These are phyloP conservation scores for Kitagawia praeruptora DNA, from an alignment of 129 eudicot genomes.

Conservation along the genomic window DNA sequence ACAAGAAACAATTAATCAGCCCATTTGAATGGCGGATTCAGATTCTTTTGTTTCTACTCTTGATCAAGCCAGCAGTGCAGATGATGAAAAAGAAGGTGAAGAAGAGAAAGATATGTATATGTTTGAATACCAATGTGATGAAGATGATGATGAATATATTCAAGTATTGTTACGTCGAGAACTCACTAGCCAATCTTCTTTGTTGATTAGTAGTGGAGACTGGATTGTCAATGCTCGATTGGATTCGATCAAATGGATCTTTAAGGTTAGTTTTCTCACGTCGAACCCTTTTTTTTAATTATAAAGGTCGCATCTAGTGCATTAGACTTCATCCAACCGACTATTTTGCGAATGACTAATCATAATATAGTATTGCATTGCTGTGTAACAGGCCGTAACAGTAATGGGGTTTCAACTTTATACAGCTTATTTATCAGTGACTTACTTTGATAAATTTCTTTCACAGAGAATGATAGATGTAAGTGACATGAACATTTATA, in stretches of 20 bases:
- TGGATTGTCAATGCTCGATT: not conserved
- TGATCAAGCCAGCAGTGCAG: slow-evolving; percentile 21
- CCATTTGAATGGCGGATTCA: slow-evolving; percentile 19
- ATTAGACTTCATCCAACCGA: not conserved
- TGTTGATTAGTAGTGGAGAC: slow-evolving; percentile 9
- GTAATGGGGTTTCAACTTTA: slow-evolving; percentile 26
- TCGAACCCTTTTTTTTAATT: not conserved
- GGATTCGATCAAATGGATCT: slow-evolving; percentile 54
- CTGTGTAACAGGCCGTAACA: slow-evolving; percentile 37
- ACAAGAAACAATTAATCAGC: not conserved
- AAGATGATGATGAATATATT: slow-evolving; percentile 30
- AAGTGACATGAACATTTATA: slow-evolving; percentile 12
- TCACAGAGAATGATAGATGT: slow-evolving; percentile 35
- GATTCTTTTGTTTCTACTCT: slow-evolving; percentile 30
- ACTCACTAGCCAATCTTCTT: slow-evolving; percentile 4
- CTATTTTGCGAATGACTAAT: not conserved
- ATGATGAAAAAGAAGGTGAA: slow-evolving; percentile 14
- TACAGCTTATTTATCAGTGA: slow-evolving; percentile 58
- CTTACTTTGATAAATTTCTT: slow-evolving; percentile 58
- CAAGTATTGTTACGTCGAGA: slow-evolving; percentile 35
- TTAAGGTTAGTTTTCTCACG: slow-evolving; percentile 32
- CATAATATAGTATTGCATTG: not conserved
- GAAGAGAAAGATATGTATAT: slow-evolving; percentile 13
- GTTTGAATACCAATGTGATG: not conserved
- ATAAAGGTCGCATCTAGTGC: not conserved